Evolutionary conservation across 2,329 filamentous ascomycete genomes (phyloP).

Genomic region (Monosporascus sp.): DNA sequence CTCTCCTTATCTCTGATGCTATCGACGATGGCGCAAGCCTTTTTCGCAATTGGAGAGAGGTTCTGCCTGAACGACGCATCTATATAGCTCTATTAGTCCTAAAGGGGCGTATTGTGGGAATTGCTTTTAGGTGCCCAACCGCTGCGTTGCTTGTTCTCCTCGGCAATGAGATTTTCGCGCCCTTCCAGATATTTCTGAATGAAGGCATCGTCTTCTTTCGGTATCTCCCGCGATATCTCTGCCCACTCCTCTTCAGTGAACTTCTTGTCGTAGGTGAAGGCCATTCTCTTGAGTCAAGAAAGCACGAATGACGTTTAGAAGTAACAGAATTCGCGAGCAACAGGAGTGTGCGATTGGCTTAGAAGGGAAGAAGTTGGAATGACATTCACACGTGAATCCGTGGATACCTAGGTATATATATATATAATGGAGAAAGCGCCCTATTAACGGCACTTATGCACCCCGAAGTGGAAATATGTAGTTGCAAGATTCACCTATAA

Average conservation of each 20-base stretch:
- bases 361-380: too few relatives aligned
- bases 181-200: constrained; percentile 77
- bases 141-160: constrained; percentile 79
- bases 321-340: too few relatives aligned
- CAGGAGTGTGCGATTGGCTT: too few relatives aligned
- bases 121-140: constrained; percentile 43
- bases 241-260: constrained; percentile 53
- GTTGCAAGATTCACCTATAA: too few relatives aligned
- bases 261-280: neutral
- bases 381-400: too few relatives aligned
- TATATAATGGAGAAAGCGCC: too few relatives aligned
- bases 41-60: constrained; percentile 71
- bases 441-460: too few relatives aligned
- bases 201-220: constrained; percentile 62
- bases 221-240: constrained; percentile 51
- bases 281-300: neutral
- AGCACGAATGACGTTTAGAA: neutral
- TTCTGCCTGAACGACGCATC: constrained; percentile 66
- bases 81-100: constrained; percentile 21
- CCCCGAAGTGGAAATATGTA: too few relatives aligned
- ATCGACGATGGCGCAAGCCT: constrained; percentile 74
- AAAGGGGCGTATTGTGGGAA: too few relatives aligned
- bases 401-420: too few relatives aligned
- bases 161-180: constrained; percentile 66
- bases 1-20: constrained; percentile 75